phyloP scores from a whole-genome alignment of 140 eudicot genomes.

The Ambrosia hybrid region DNA sequence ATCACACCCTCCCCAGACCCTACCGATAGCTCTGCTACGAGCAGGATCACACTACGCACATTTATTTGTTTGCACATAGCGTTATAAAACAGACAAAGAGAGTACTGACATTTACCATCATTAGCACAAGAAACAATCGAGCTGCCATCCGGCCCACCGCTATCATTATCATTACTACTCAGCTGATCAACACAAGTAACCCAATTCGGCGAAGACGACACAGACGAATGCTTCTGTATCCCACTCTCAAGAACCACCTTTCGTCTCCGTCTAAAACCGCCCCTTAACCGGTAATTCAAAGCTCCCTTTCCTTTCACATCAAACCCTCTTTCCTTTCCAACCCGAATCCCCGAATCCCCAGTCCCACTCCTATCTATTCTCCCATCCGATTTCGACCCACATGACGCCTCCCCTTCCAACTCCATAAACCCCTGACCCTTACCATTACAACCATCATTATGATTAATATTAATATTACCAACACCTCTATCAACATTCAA shows the following conservation, averaged over 20 bases:
- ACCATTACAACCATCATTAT: not conserved
- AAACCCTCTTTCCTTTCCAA: conserved; percentile 36
- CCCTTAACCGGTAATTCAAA: conserved; percentile 39
- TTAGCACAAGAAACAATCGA: conserved; percentile 20
- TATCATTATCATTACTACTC: conserved; percentile 20
- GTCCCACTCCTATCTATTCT: conserved; percentile 32
- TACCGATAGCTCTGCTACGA: no score
- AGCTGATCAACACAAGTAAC: conserved; percentile 29
- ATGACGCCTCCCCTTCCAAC: conserved; percentile 62
- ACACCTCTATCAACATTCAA: conserved; percentile 28
- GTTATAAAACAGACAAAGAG: not conserved
- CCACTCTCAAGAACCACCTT: conserved; percentile 36
- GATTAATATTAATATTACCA: no score
- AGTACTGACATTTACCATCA: conserved; percentile 35
- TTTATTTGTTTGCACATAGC: no score
- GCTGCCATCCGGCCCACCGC: conserved; percentile 16
- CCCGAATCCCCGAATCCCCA: conserved; percentile 16
- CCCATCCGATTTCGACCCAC: conserved; percentile 56
- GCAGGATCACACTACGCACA: no score
- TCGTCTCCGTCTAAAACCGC: conserved; percentile 49
- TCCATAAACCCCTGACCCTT: conserved; percentile 35
- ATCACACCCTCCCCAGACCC: no score
- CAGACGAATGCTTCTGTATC: conserved; percentile 34
- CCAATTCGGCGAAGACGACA: conserved; percentile 46
- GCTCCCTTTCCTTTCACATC: conserved; percentile 80